Percentiles rank a stretch among this genome's conserved stretches.
Evolutionary conservation across 306 rosid genomes (phyloP).

Genomic region (Ochetophila trinervis): DNA sequence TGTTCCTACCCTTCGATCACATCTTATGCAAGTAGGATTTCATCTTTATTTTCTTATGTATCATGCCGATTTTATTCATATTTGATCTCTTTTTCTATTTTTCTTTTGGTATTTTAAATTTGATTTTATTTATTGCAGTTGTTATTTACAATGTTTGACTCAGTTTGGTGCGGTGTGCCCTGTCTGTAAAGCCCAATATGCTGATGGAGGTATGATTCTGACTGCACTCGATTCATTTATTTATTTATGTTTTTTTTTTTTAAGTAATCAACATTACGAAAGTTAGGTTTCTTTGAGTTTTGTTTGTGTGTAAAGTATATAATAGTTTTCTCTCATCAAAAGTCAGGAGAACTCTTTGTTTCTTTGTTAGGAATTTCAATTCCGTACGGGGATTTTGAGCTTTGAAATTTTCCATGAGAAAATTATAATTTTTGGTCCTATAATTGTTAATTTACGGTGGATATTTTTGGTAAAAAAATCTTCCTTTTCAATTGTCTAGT

Average conservation of each 20-base stretch:
- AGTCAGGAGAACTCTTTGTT: background rate
- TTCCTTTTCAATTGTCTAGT: background rate
- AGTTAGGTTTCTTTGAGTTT: background rate
- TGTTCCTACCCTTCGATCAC: constrained; percentile 83
- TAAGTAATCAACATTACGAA: background rate
- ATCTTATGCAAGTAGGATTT: constrained; percentile 73
- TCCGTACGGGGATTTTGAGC: background rate
- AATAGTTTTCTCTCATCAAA: too few species aligned
- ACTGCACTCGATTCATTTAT: background rate
- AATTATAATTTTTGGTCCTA: background rate
- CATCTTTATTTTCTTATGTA: background rate
- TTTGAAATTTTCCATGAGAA: background rate
- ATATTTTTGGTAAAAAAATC: background rate
- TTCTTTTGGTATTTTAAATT: background rate
- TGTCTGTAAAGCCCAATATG: constrained; percentile 48
- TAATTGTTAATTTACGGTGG: background rate
- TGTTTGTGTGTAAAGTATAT: background rate
- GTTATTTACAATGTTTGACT: constrained; percentile 41
- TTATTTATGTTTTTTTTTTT: too few species aligned
- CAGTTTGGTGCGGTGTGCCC: constrained; percentile 47
- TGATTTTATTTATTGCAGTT: constrained; percentile 33
- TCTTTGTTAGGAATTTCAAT: background rate
- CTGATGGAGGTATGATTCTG: constrained; percentile 35
- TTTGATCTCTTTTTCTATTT: background rate
- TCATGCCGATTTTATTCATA: background rate